phyloP scores from a whole-genome alignment of 2,329 filamentous ascomycete species.

The Drechslerella coelobrocha region DNA sequence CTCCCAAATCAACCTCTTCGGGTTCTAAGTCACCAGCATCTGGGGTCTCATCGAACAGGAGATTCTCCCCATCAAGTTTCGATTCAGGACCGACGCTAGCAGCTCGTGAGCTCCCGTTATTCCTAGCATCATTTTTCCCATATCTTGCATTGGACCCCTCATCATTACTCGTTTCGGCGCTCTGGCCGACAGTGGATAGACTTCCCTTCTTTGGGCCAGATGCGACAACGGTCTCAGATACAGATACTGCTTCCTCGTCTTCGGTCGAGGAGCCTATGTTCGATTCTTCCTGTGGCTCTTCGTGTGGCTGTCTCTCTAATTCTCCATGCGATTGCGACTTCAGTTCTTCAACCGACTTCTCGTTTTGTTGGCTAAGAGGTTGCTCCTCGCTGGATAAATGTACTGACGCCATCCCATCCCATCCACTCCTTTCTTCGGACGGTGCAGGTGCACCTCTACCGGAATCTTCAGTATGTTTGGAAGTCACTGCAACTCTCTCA shows the following conservation, averaged over 20 bases:
- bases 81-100: constrained; percentile 4
- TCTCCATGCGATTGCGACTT: too few relatives aligned
- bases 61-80: constrained; percentile 23
- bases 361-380: too few relatives aligned
- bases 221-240: constrained; percentile 17
- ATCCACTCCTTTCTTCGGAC: neutral
- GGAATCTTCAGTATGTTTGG: neutral
- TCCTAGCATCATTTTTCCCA: neutral
- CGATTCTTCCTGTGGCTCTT: neutral
- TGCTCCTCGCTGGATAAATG: neutral
- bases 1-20: neutral
- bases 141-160: neutral
- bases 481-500: neutral
- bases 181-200: too few relatives aligned
- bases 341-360: too few relatives aligned
- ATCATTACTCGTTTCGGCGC: neutral
- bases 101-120: neutral
- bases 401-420: neutral
- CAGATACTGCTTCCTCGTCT: constrained; percentile 2
- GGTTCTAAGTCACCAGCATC: neutral
- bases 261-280: neutral
- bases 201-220: constrained; percentile 8
- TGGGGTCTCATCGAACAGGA: constrained; percentile 22
- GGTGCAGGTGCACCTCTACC: neutral
- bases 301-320: too few relatives aligned